Percentiles rank a stretch among this genome's conserved stretches.
Conservation (phyloP, 495 filamentous ascomycete species). For the Daldinia childiae region DNA sequence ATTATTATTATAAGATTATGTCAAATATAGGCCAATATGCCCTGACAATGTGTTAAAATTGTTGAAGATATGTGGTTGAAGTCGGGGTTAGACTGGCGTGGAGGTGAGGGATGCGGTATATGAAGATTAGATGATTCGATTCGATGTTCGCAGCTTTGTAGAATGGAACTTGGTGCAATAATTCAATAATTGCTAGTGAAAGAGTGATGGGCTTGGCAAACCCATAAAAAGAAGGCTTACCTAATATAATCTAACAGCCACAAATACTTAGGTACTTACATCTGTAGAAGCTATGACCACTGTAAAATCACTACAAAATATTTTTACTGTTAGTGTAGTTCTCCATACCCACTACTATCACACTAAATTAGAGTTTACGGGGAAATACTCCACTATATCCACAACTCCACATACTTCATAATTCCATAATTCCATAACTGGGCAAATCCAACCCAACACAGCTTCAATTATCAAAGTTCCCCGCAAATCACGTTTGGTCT, state of each 20-base stretch:
- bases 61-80: not conserved
- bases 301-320: not conserved
- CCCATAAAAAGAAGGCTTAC: not conserved
- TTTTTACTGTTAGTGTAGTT: not conserved
- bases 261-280: not conserved
- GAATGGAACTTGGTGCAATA: not conserved
- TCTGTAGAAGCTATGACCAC: not conserved
- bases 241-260: not conserved
- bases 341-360: not conserved
- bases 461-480: not conserved
- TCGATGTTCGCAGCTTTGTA: not conserved
- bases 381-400: not conserved
- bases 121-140: not conserved
- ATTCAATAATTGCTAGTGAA: not conserved
- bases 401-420: not conserved
- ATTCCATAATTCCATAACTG: not conserved
- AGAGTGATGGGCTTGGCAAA: constrained; percentile 1
- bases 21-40: not conserved
- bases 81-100: not conserved
- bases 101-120: not conserved
- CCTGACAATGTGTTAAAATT: not conserved
- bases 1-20: constrained; percentile 52
- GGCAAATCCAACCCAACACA: not conserved
- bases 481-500: not conserved
- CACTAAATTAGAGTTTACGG: constrained; percentile 5